A percentile compares a stretch with the other conserved stretches of the same genome.
Conservation (phyloP, 192 early-diverging fungal species). For the Phlyctochytrium planicorne region DNA sequence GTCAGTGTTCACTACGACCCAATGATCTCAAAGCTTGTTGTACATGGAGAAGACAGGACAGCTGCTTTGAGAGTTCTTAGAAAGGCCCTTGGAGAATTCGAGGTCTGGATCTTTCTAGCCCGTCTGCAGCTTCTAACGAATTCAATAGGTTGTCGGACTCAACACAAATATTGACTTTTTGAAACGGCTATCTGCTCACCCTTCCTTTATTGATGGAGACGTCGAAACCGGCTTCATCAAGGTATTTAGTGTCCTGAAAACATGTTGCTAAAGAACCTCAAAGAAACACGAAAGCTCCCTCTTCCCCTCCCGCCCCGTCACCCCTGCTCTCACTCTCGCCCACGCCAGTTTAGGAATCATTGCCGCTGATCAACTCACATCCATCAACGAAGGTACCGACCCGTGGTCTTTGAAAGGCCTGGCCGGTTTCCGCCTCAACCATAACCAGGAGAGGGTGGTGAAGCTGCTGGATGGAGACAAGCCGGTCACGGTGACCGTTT, state of each 20-base stretch:
- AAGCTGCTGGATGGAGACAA: constrained; percentile 22
- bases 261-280: not conserved
- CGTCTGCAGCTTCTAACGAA: not conserved
- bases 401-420: constrained; percentile 42
- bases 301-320: constrained; percentile 41
- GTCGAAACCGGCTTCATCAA: constrained; percentile 95
- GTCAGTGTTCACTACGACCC: constrained; percentile 93
- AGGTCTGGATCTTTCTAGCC: constrained; percentile 45
- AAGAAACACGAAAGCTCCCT: constrained; percentile 69
- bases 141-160: constrained; percentile 70
- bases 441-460: constrained; percentile 4
- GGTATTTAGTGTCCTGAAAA: constrained; percentile 31
- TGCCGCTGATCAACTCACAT: constrained; percentile 6
- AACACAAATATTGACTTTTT: constrained; percentile 95
- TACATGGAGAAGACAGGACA: constrained; percentile 74
- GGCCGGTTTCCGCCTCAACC: constrained; percentile 52
- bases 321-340: constrained; percentile 53
- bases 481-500: constrained; percentile 12
- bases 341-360: constrained; percentile 65
- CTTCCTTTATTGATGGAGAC: constrained; percentile 80
- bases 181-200: constrained; percentile 71
- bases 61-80: constrained; percentile 80
- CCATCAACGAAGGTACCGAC: constrained; percentile 15
- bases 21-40: constrained; percentile 95
- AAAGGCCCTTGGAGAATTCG: constrained; percentile 80